phyloP scores from a whole-genome alignment of 768 basidiomycete genomes.

The Russula sp. region DNA sequence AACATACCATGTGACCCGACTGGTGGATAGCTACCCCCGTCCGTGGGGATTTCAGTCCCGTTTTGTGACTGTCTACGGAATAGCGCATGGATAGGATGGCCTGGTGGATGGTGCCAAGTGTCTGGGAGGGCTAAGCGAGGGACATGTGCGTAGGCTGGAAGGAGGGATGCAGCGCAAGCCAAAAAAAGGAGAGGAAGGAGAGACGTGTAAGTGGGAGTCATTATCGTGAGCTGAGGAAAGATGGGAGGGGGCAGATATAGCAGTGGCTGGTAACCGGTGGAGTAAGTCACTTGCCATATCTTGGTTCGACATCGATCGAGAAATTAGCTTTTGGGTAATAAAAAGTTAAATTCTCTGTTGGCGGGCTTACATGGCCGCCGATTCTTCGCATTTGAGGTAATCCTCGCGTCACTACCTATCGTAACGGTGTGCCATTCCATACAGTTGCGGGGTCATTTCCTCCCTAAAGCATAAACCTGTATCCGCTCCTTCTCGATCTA shows the following conservation, averaged over 20 bases:
- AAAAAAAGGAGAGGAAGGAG: conserved; percentile 21
- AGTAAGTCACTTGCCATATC: no score
- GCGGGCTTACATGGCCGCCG: no score
- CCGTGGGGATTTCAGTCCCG: conserved; percentile 25
- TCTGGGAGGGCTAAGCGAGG: conserved; percentile 25
- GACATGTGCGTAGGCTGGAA: conserved; percentile 23
- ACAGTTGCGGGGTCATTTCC: not conserved
- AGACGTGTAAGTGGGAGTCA: conserved; percentile 2
- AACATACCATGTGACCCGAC: conserved; percentile 34
- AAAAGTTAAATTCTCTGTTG: no score
- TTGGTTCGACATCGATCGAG: no score
- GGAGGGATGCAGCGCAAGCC: conserved; percentile 5
- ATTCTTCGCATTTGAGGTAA: no score
- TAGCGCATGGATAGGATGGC: conserved; percentile 53
- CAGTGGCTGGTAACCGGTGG: no score
- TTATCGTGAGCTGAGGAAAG: not conserved
- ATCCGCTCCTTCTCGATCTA: conserved; percentile 22
- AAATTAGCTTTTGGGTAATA: no score
- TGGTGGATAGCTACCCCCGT: not conserved
- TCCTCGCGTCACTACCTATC: no score
- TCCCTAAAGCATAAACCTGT: conserved; percentile 44
- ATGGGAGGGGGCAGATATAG: not conserved
- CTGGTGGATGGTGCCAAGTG: conserved; percentile 54
- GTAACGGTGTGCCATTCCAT: no score
- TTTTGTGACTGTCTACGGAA: conserved; percentile 43